These are phyloP conservation scores for Limtongia smithiae DNA, from an alignment of 805 yeast species.

Conservation along the genomic window DNA sequence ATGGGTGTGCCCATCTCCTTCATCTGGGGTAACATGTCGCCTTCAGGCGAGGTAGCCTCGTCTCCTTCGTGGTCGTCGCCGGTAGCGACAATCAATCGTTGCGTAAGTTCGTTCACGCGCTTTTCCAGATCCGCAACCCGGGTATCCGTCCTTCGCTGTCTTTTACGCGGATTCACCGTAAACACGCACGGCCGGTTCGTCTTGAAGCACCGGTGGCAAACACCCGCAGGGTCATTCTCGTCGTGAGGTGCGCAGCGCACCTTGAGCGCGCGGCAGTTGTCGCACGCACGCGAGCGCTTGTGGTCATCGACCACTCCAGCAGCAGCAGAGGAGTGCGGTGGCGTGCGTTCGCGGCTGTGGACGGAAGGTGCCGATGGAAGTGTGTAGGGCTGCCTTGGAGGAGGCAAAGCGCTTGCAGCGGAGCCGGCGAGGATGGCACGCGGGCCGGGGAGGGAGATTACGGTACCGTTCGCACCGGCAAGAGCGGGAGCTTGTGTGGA, in stretches of 20 bases:
- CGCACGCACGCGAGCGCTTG: constrained; percentile 38
- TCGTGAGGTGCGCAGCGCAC: constrained; percentile 80
- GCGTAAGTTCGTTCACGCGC: constrained; percentile 31
- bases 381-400: no score
- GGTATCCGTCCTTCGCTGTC: constrained; percentile 42
- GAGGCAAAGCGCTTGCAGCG: no score
- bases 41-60: neutral
- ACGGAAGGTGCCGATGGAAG: no score
- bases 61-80: neutral
- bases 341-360: no score
- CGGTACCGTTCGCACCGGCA: neutral
- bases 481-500: neutral
- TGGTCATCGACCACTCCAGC: constrained; percentile 11
- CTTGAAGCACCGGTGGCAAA: constrained; percentile 72
- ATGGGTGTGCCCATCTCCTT: no score
- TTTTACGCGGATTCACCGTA: constrained; percentile 57
- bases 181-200: constrained; percentile 62
- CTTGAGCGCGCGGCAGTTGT: constrained; percentile 69
- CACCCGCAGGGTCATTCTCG: constrained; percentile 51
- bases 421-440: neutral
- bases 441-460: neutral
- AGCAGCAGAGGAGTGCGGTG: neutral
- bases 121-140: constrained; percentile 37
- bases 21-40: no score
- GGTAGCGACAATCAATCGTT: constrained; percentile 4